Evolutionary conservation across 2,329 filamentous ascomycete genomes (phyloP), one percentile per base, ranked within the genome.

Genomic region (Epichloe gansuensis): DNA sequence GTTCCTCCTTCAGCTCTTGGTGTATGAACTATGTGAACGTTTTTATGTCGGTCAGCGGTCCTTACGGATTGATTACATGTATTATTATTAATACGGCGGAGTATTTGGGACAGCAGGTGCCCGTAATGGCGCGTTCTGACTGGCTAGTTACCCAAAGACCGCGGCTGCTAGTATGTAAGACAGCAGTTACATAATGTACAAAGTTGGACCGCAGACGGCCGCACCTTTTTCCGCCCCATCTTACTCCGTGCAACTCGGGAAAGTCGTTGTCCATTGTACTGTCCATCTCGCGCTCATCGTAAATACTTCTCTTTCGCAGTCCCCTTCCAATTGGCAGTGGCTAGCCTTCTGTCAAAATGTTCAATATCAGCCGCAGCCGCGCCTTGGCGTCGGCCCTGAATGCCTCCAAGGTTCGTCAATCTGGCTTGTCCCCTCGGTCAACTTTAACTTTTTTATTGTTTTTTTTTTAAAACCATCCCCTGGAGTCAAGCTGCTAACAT

Each of bases 301-400:
- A 45, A 55, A 55, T 52, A 51, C 52, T 50, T 53, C 51, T 54
- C 52, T 55, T 51, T 17, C 12, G 12, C 49, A 58, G 52, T 51
- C 34, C 50, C 44, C 21, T 41, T 45, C 38, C 53, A 46, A 55
- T 57, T 50, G 54, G 54, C 55, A 55, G 47, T 51, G 48, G 55
- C 53, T 54, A 47, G 23, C 45, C 44, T 53, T 42, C 57, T 48
- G 54, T 58, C 69, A 79, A 64, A 64, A 96, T 95, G 89, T 94
- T 89, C 77, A 93, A 85, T 73, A 74, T 95, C 69, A 85, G 85
- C 69, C 84, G 89, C 74, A 85, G 81, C 74, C 81, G 85, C 72
- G 84, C 85, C 69, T 75, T 91, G 74, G 82, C 85, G 69, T 82
- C 86, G 73, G 86, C 85, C 71, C 71, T 94, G 70, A 84, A 82